These are phyloP conservation scores for Fragosphaeria purpurea DNA, from an alignment of 2,329 filamentous ascomycete species.

Conservation along the genomic window DNA sequence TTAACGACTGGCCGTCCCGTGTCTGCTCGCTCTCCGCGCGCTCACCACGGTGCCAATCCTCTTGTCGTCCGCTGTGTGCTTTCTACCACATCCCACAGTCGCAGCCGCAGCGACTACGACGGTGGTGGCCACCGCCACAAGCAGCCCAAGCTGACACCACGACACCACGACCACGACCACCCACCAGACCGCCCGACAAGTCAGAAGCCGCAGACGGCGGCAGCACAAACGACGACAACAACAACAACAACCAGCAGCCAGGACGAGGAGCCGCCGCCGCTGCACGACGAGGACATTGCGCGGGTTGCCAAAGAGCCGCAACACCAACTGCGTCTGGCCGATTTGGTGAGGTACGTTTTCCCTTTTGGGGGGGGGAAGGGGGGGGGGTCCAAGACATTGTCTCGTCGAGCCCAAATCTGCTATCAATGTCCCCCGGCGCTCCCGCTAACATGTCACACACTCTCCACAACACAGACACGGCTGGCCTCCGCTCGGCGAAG, in stretches of 20 bases:
- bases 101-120: no score
- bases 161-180: not conserved
- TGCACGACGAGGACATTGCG: slow-evolving; percentile 64
- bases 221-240: not conserved
- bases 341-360: slow-evolving; percentile 68
- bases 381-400: no score
- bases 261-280: slow-evolving; percentile 1
- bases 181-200: not conserved
- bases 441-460: no score
- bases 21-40: not conserved
- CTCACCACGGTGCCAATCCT: slow-evolving; percentile 18
- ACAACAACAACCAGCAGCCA: not conserved
- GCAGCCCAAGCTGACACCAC: not conserved
- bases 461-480: slow-evolving; percentile 44
- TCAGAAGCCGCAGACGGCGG: not conserved
- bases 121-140: slow-evolving; percentile 19
- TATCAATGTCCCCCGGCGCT: no score
- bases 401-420: no score
- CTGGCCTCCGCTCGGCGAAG: slow-evolving; percentile 70
- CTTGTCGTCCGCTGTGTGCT: slow-evolving; percentile 10
- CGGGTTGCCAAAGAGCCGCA: slow-evolving; percentile 68
- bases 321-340: slow-evolving; percentile 73
- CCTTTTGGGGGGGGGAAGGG: not conserved
- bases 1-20: not conserved
- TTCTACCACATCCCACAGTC: no score